Evolutionary conservation across 2,329 filamentous ascomycete genomes (phyloP).

Genomic region (Cadophora malorum): DNA sequence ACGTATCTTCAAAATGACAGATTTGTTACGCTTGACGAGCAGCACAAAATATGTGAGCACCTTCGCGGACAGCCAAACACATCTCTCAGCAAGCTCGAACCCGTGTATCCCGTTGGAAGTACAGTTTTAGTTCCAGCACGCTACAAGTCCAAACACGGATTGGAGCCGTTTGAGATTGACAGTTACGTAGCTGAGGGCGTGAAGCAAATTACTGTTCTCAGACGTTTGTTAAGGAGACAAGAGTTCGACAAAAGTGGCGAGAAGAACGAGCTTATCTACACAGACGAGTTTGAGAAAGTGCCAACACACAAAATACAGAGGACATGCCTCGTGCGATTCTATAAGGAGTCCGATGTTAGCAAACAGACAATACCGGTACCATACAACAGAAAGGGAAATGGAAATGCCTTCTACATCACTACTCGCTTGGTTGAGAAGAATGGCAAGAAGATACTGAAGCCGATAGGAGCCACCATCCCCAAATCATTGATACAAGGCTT

Average conservation of each 20-base stretch:
- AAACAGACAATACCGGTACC: slow-evolving; percentile 58
- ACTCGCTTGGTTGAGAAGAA: slow-evolving; percentile 46
- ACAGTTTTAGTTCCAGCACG: slow-evolving; percentile 53
- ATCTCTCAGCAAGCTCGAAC: neutral
- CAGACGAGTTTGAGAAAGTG: slow-evolving; percentile 52
- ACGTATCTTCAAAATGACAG: slow-evolving; percentile 67
- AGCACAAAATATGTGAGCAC: slow-evolving; percentile 62
- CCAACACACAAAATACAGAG: slow-evolving; percentile 53
- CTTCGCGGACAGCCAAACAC: slow-evolving; percentile 18
- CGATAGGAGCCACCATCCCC: slow-evolving; percentile 47
- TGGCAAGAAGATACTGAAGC: slow-evolving; percentile 41
- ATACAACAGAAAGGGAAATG: slow-evolving; percentile 69
- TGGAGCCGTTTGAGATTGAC: slow-evolving; percentile 69
- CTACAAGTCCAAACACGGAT: slow-evolving; percentile 51
- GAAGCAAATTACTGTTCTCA: slow-evolving; percentile 51
- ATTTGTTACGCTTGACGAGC: slow-evolving; percentile 63
- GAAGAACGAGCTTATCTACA: slow-evolving; percentile 61
- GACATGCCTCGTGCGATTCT: slow-evolving; percentile 66
- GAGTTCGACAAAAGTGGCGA: slow-evolving; percentile 46
- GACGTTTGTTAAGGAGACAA: slow-evolving; percentile 58
- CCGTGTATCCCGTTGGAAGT: slow-evolving; percentile 58
- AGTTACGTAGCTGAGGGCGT: slow-evolving; percentile 43
- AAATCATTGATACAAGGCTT: slow-evolving; percentile 60
- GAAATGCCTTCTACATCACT: slow-evolving; percentile 70
- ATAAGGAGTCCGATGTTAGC: slow-evolving; percentile 47